A percentile compares a stretch with the other conserved stretches of the same genome.
Conservation (phyloP, 352 stramenopile species). For the Phytophthora aleatoria region DNA sequence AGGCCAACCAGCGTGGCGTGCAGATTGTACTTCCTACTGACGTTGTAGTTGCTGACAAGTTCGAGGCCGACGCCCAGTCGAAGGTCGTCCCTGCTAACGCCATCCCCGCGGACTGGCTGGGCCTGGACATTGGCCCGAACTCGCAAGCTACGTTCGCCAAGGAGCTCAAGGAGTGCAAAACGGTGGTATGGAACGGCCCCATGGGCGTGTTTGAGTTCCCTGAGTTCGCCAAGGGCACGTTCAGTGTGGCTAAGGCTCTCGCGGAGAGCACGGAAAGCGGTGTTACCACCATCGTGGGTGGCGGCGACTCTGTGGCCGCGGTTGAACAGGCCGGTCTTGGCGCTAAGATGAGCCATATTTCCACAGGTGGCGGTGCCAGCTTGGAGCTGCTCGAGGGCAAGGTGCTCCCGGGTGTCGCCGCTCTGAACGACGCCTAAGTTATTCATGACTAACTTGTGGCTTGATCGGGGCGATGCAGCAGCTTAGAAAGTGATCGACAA, state of each 20-base stretch:
- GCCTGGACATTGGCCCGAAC: slow-evolving; percentile 86
- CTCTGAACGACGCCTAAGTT: slow-evolving; percentile 76
- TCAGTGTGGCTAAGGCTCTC: slow-evolving; percentile 91
- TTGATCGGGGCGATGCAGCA: not conserved
- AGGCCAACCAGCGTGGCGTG: slow-evolving; percentile 89
- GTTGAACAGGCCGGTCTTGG: slow-evolving; percentile 93
- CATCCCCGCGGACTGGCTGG: slow-evolving; percentile 97
- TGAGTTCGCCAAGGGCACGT: slow-evolving; percentile 95
- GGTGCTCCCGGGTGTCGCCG: slow-evolving; percentile 96
- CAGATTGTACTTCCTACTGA: slow-evolving; percentile 93
- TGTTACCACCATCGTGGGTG: slow-evolving; percentile 91
- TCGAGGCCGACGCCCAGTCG: slow-evolving; percentile 63
- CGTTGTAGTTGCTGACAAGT: slow-evolving; percentile 94
- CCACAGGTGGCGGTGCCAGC: slow-evolving; percentile 97
- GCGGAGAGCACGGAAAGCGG: slow-evolving; percentile 86
- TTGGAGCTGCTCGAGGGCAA: slow-evolving; percentile 99
- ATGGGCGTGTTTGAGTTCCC: slow-evolving; percentile 99
- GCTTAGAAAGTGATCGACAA: not conserved
- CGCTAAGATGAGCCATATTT: slow-evolving; percentile 96
- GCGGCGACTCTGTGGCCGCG: slow-evolving; percentile 96
- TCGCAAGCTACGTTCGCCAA: slow-evolving; percentile 66
- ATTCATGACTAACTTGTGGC: slow-evolving; percentile 6
- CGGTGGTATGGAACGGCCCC: slow-evolving; percentile 92
- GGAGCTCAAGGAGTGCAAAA: slow-evolving; percentile 92
- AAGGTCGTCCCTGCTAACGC: slow-evolving; percentile 73